phyloP scores from a whole-genome alignment of 164 flowering plant genomes.

The Stephania yunnanensis region DNA sequence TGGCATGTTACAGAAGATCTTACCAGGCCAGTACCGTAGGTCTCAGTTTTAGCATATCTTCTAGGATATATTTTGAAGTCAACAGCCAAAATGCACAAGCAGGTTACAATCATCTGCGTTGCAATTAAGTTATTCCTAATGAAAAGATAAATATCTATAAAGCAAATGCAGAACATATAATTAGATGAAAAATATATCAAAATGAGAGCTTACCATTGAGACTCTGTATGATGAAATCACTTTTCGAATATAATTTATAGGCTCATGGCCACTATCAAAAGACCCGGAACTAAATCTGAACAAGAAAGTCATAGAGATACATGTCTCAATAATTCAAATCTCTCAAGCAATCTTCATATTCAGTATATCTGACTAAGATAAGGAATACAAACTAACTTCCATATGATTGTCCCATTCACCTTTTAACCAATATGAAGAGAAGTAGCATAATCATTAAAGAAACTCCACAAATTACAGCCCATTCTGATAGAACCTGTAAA shows the following conservation, averaged over 20 bases:
- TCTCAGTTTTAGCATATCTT: conserved; percentile 91
- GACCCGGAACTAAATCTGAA: conserved; percentile 33
- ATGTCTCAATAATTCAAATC: conserved; percentile 10
- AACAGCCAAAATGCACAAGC: conserved; percentile 88
- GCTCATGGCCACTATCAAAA: conserved; percentile 17
- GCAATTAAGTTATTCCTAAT: conserved; percentile 18
- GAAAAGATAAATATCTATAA: conserved; percentile 6
- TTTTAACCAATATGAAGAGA: conserved; percentile 28
- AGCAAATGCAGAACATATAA: neutral
- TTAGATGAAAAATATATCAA: neutral
- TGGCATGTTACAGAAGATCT: conserved; percentile 15
- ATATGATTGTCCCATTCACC: conserved; percentile 30
- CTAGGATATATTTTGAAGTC: conserved; percentile 89
- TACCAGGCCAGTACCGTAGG: conserved; percentile 85
- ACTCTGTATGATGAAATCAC: conserved; percentile 72
- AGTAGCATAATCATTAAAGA: conserved; percentile 31
- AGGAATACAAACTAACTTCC: conserved; percentile 3
- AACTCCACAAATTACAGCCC: conserved; percentile 40
- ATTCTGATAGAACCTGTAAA: conserved; percentile 69
- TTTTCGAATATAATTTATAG: conserved; percentile 31
- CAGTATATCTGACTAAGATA: neutral
- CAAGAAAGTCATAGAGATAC: conserved; percentile 1
- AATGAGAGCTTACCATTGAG: conserved; percentile 40
- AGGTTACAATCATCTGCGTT: conserved; percentile 73
- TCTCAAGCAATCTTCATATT: neutral